Conservation (phyloP, 2,329 filamentous ascomycete genomes). For the Chaetomium globosum region DNA sequence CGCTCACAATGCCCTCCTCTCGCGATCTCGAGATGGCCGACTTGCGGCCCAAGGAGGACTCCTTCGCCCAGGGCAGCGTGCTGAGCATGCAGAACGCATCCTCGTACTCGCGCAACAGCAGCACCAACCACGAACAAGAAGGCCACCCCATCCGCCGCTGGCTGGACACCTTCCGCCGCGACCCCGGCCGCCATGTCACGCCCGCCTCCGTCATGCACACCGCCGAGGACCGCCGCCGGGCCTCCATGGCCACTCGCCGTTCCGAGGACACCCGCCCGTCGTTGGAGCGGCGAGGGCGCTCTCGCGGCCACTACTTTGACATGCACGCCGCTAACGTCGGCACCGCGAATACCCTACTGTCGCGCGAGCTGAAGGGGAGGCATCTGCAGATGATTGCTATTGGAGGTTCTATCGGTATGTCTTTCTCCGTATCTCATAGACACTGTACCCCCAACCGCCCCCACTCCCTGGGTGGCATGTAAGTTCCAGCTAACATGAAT, state of each 20-base stretch:
- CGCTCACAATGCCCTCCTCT: slow-evolving; percentile 44
- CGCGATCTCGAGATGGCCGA: slow-evolving; percentile 59
- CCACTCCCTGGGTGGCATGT: background rate
- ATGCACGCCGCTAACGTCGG: slow-evolving; percentile 65
- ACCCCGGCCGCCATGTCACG: slow-evolving; percentile 55
- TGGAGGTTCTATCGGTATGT: slow-evolving; percentile 78
- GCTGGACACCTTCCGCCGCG: slow-evolving; percentile 65
- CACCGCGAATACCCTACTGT: slow-evolving; percentile 74
- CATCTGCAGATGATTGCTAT: slow-evolving; percentile 99
- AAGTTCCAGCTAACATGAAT: background rate
- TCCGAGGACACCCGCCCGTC: slow-evolving; percentile 31
- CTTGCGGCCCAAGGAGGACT: slow-evolving; percentile 62
- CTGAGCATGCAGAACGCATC: slow-evolving; percentile 55
- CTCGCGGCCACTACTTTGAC: slow-evolving; percentile 55
- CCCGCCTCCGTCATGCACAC: slow-evolving; percentile 39
- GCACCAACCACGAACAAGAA: slow-evolving; percentile 31
- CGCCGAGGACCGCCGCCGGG: slow-evolving; percentile 21
- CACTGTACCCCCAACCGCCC: background rate
- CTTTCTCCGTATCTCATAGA: background rate
- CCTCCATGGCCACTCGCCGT: background rate
- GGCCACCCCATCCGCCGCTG: slow-evolving; percentile 46
- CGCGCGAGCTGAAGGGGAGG: slow-evolving; percentile 75
- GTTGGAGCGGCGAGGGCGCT: background rate
- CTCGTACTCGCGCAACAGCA: slow-evolving; percentile 43
- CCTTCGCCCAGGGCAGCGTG: slow-evolving; percentile 52